Conservation (phyloP, 345 rosid genomes). For the Salix arbutifolia region DNA sequence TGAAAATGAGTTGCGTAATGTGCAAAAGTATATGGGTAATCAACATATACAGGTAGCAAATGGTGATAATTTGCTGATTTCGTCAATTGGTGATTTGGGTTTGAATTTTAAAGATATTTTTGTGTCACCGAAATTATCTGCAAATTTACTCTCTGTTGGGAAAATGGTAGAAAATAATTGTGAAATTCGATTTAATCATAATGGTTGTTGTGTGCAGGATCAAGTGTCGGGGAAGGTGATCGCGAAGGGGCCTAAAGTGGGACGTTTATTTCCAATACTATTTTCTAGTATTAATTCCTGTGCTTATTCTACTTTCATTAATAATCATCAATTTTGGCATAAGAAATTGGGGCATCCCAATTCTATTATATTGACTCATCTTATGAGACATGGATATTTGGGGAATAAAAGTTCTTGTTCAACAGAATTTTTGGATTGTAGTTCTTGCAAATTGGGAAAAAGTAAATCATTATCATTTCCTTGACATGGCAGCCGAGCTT, state of each 20-base stretch:
- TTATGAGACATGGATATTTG: no score
- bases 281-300: neutral
- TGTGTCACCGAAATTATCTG: neutral
- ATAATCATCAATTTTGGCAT: no score
- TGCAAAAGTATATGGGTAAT: no score
- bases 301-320: no score
- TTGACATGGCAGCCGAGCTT: no score
- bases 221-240: neutral
- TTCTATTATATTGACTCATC: no score
- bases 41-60: neutral
- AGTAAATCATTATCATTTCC: neutral
- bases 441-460: neutral
- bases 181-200: no score
- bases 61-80: neutral
- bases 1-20: no score
- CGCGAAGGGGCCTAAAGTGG: neutral
- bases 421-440: neutral
- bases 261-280: neutral
- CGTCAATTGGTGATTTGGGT: neutral
- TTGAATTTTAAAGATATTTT: neutral
- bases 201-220: no score
- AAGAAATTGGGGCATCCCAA: no score
- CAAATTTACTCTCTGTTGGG: no score
- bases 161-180: no score
- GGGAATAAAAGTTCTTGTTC: neutral